Base-by-base conservation (phyloP, 495 filamentous ascomycete genomes). In the Penicillium alfredii region DNA sequence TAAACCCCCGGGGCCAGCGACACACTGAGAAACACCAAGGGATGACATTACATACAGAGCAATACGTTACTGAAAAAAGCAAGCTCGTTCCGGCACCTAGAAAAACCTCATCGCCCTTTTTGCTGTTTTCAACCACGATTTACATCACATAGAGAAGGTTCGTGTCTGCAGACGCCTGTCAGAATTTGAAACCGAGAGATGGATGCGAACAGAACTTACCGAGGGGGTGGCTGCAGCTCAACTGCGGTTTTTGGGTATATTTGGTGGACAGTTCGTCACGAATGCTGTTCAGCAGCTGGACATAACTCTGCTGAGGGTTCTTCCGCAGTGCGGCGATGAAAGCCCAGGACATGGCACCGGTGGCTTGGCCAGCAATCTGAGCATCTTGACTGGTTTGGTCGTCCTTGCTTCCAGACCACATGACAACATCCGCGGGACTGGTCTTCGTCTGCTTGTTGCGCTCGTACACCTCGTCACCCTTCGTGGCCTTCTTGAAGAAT, bases 381-480 rank as follows among this genome's bases (percentile, higher is more conserved):
- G 73, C 75, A 53, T 84, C 80, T 49, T 72, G 66, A 42, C 78
- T 82, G 46, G 90, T 98, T 65, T 98, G 92, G 37, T 81, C 78
- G 60, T 98, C 92, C 60, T 96, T 96, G 65, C 86, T 93, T 19
- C 92, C 92, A 26, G 84, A 90, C 79, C 88, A 93, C 86, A 96
- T 96, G 57, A 98, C 76, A 17, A 98, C 92, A 68, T 98, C 92
- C 17, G 92, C 92, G 8, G 87, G 81, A 31, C 84, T 90, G 8
- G 92, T 97, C 68, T 95, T 96, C 12, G 90, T 96, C 36, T 84
- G 76, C 53, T 86, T 66, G 42, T 84, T 78, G 41, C 78, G 76
- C 58, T 92, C 76, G 54, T 87, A 82, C 6, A 80, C 82, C 22
- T 88, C 82, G 39, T 92, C 82, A 47, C 90, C 88, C 42, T 68